A percentile compares a stretch with the other conserved stretches of the same genome.
Evolutionary conservation across 2,329 filamentous ascomycete species (phyloP).

Genomic region (Ceratocystis alfenasii): DNA sequence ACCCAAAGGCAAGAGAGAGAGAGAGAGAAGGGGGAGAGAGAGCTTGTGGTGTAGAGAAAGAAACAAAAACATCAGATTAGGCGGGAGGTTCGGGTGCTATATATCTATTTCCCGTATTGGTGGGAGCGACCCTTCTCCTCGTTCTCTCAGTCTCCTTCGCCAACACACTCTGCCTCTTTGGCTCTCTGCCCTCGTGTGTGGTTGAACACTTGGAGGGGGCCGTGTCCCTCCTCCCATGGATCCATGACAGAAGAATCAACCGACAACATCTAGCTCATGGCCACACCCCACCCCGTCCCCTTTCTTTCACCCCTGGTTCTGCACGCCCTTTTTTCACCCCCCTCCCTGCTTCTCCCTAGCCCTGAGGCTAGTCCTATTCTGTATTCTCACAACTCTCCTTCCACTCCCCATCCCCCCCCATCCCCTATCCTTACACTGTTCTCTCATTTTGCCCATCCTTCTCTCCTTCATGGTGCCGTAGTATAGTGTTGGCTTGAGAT

Average conservation of each 20-base stretch:
- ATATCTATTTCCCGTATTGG: conserved; percentile 9
- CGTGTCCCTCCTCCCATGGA: conserved; percentile 6
- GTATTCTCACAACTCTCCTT: not conserved
- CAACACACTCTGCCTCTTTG: not conserved
- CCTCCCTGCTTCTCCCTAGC: not conserved
- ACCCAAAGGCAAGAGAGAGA: conserved; percentile 13
- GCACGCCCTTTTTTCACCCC: not conserved
- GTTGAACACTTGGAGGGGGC: not conserved
- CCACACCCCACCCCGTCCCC: not conserved
- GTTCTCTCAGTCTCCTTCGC: not conserved
- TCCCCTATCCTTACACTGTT: not conserved
- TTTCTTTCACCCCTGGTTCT: not conserved
- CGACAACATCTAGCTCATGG: too few relatives aligned
- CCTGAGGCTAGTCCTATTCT: not conserved
- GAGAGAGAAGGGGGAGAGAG: conserved; percentile 23
- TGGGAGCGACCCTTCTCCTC: not conserved
- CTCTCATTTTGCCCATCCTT: not conserved
- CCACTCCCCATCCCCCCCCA: not conserved
- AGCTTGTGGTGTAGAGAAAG: conserved; percentile 13
- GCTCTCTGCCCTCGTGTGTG: not conserved
- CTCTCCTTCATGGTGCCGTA: not conserved
- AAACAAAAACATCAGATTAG: not conserved
- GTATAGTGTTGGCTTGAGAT: too few relatives aligned
- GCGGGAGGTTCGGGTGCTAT: conserved; percentile 17
- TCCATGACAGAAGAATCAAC: not conserved